Evolutionary conservation across 345 rosid genomes (phyloP).

Genomic region (Zanthoxylum bungeanum): DNA sequence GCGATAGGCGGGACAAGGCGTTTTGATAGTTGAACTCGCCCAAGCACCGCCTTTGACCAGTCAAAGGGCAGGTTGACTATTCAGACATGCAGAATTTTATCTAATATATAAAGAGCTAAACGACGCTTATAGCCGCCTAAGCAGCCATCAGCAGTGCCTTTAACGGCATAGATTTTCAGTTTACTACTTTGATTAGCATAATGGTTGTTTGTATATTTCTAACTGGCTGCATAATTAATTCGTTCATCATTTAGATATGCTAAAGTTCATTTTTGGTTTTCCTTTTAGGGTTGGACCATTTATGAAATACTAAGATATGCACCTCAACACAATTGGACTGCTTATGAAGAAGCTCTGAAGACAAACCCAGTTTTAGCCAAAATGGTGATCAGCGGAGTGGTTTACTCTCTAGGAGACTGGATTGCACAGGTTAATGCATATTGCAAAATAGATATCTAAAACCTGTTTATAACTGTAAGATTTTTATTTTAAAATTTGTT

Average conservation of each 20-base stretch:
- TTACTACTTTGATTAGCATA: not conserved
- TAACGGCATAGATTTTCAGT: too few relatives aligned
- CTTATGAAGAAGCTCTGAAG: constrained; percentile 91
- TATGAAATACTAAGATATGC: constrained; percentile 89
- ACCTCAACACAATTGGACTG: constrained; percentile 92
- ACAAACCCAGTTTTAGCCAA: constrained; percentile 82
- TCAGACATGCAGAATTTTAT: too few relatives aligned
- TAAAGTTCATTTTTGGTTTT: constrained; percentile 1
- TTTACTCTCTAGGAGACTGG: constrained; percentile 94
- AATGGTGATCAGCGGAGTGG: constrained; percentile 94
- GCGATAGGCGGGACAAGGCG: too few relatives aligned
- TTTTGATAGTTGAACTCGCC: too few relatives aligned
- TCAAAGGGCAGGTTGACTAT: too few relatives aligned
- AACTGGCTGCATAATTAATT: not conserved
- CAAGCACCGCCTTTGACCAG: too few relatives aligned
- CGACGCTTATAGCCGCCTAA: too few relatives aligned
- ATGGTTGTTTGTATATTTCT: not conserved
- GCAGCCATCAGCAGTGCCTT: too few relatives aligned
- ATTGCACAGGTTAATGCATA: constrained; percentile 76
- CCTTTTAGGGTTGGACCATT: constrained; percentile 82
- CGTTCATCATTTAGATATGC: not conserved
- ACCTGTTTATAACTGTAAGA: not conserved
- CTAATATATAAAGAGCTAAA: too few relatives aligned
- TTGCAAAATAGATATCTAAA: not conserved
- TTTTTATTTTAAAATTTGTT: not conserved